These are phyloP conservation scores for Septoria linicola DNA, from an alignment of 2,329 filamentous ascomycete species.

Conservation along the genomic window DNA sequence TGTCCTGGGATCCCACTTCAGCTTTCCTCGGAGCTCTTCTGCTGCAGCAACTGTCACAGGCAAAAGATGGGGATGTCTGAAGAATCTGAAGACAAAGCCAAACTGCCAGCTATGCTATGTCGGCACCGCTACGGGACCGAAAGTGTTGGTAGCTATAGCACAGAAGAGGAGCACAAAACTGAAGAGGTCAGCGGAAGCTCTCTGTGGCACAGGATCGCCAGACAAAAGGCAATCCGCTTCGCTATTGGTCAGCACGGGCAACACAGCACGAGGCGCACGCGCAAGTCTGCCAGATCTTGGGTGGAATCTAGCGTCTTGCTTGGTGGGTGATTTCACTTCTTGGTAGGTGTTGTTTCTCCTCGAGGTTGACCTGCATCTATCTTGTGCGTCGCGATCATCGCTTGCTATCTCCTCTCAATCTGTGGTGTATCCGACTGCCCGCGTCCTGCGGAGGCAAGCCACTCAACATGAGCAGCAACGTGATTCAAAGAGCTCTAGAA, in stretches of 20 bases:
- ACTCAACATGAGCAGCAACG: conserved; percentile 11
- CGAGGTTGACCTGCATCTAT: conserved; percentile 5
- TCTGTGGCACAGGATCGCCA: conserved; percentile 7
- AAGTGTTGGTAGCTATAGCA: not conserved
- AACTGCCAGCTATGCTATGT: not conserved
- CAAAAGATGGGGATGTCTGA: no score
- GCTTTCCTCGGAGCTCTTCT: not conserved
- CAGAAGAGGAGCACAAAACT: not conserved
- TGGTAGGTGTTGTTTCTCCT: not conserved
- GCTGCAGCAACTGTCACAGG: no score
- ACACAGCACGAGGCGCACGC: not conserved
- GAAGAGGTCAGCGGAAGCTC: not conserved
- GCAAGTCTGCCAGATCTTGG: no score
- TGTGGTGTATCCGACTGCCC: no score
- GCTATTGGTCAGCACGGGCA: conserved; percentile 8
- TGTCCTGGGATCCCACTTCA: conserved; percentile 5
- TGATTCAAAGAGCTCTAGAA: conserved; percentile 11
- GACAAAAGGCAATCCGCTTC: not conserved
- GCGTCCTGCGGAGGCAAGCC: not conserved
- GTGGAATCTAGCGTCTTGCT: not conserved
- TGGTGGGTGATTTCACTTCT: not conserved
- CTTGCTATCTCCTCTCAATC: not conserved
- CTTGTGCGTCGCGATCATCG: not conserved
- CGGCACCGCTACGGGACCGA: conserved; percentile 10
- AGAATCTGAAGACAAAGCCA: not conserved